Percentiles rank a stretch among this genome's conserved stretches.
Evolutionary conservation across 371 early-diverging fungal genomes (phyloP).

Genomic region (Mucor sp.): DNA sequence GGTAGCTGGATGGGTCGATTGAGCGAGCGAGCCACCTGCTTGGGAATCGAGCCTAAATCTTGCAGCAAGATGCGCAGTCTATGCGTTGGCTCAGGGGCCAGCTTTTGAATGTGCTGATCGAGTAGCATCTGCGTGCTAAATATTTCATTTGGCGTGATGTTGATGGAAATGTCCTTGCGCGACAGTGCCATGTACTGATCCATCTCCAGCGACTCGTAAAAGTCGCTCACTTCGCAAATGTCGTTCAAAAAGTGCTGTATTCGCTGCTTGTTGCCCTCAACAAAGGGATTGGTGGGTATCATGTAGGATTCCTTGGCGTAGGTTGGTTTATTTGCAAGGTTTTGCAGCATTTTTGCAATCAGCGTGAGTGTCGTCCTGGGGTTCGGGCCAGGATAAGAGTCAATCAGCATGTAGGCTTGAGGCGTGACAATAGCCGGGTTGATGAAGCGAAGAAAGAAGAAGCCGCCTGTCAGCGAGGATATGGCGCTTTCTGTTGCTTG

Average conservation of each 20-base stretch:
- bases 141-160: conserved; percentile 90
- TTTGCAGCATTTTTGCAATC: conserved; percentile 91
- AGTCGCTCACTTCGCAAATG: conserved; percentile 92
- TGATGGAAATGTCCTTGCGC: conserved; percentile 82
- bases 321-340: conserved; percentile 90
- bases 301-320: conserved; percentile 91
- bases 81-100: conserved; percentile 78
- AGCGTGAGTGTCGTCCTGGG: conserved; percentile 90
- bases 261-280: conserved; percentile 81
- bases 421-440: conserved; percentile 98
- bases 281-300: conserved; percentile 83
- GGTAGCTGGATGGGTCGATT: conserved; percentile 82
- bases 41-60: conserved; percentile 77
- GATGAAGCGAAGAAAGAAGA: conserved; percentile 96
- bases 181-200: conserved; percentile 94
- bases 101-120: conserved; percentile 74
- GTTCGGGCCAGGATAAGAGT: conserved; percentile 75
- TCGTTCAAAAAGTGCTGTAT: conserved; percentile 86
- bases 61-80: conserved; percentile 76
- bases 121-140: conserved; percentile 86
- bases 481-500: conserved; percentile 86
- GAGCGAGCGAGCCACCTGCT: conserved; percentile 77
- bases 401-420: conserved; percentile 92
- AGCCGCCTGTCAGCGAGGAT: conserved; percentile 95
- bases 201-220: conserved; percentile 93